Evolutionary conservation across 106 monocot species (phyloP).

Genomic region (Dendrobium nobile): DNA sequence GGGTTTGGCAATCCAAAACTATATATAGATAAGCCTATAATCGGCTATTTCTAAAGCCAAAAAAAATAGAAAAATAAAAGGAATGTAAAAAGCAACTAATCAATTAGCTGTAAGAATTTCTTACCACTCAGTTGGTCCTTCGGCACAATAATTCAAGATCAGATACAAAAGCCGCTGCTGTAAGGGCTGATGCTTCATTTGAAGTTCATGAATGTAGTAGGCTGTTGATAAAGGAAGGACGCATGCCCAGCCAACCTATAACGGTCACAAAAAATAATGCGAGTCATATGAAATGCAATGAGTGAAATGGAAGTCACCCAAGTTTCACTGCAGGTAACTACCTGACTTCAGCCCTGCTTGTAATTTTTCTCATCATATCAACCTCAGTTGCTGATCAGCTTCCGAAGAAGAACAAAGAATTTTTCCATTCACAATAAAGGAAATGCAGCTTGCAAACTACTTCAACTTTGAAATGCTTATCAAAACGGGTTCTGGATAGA

Average conservation of each 20-base stretch:
- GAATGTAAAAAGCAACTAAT: not conserved
- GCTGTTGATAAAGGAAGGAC: not conserved
- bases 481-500: conserved; percentile 34
- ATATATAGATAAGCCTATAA: not conserved
- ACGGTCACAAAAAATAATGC: not conserved
- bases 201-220: not conserved
- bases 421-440: conserved; percentile 15
- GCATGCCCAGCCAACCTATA: not conserved
- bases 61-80: not conserved
- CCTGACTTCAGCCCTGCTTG: not conserved
- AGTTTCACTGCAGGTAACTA: conserved; percentile 1
- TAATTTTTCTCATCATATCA: conserved; percentile 2
- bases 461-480: conserved; percentile 37
- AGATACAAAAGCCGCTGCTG: not conserved
- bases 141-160: not conserved
- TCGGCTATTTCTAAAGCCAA: not conserved
- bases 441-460: conserved; percentile 38
- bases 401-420: not conserved
- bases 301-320: not conserved
- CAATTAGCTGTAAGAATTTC: not conserved
- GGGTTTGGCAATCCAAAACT: not conserved
- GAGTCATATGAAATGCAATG: not conserved
- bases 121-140: not conserved
- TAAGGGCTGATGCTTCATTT: not conserved
- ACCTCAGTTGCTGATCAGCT: not conserved